phyloP scores from a whole-genome alignment of 2,329 filamentous ascomycete genomes.

The Dothidotthia symphoricarpi region DNA sequence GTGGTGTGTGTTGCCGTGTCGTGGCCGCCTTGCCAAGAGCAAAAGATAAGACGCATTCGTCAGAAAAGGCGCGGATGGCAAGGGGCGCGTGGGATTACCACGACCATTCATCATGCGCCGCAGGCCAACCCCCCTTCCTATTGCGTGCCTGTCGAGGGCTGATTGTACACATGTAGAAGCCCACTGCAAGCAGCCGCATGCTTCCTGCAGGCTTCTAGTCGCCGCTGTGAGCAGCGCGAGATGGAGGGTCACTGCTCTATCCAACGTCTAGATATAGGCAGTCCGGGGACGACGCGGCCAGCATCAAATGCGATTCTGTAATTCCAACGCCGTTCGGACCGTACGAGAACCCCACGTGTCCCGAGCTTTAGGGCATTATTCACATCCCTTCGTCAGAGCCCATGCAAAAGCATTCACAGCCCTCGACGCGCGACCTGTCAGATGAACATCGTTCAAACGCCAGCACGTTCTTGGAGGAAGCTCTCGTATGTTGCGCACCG shows the following conservation, averaged over 20 bases:
- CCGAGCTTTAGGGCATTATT: conserved; percentile 18
- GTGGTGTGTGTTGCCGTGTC: conserved; percentile 12
- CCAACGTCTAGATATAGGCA: conserved; percentile 2
- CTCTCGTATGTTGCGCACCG: neutral
- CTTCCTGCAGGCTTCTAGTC: conserved; percentile 11
- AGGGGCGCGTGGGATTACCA: conserved; percentile 13
- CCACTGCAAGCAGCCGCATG: conserved; percentile 15
- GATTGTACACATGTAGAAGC: conserved; percentile 4
- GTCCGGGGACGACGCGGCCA: conserved; percentile 1
- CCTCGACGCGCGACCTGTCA: neutral
- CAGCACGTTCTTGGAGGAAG: neutral
- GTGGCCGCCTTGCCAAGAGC: conserved; percentile 20
- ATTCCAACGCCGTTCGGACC: conserved; percentile 9
- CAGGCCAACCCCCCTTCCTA: conserved; percentile 12
- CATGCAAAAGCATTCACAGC: no score
- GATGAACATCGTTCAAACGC: conserved; percentile 6
- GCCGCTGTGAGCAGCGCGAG: no score
- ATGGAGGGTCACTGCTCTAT: neutral
- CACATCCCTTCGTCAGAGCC: conserved; percentile 18
- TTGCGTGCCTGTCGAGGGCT: conserved; percentile 14
- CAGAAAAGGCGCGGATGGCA: conserved; percentile 18
- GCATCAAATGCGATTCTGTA: conserved; percentile 7
- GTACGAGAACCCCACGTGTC: conserved; percentile 18
- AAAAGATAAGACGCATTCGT: conserved; percentile 28
- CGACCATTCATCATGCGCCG: conserved; percentile 10